Conservation (phyloP, 345 rosid species). For the Sonneratia caseolaris region DNA sequence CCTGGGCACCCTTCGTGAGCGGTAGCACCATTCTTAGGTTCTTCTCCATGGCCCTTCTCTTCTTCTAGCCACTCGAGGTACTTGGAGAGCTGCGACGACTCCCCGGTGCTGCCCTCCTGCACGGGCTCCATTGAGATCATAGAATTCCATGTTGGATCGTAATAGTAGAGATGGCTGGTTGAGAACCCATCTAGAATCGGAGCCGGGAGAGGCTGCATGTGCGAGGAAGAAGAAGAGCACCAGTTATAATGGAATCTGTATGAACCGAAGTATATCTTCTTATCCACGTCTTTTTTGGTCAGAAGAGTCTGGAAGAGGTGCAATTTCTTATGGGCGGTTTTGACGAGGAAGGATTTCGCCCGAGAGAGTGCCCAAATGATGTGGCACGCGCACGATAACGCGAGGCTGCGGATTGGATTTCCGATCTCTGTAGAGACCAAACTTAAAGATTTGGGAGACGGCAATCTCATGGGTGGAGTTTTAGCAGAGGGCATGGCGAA, state of each 20-base stretch:
- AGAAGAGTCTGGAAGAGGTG: background rate
- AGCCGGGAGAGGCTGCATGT: background rate
- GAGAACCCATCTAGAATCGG: background rate
- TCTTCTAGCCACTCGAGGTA: constrained; percentile 72
- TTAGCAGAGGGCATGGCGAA: no score
- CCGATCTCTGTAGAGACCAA: background rate
- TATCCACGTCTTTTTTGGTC: background rate
- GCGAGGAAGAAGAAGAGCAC: constrained; percentile 1
- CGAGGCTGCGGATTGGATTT: background rate
- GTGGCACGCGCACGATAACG: background rate
- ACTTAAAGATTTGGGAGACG: background rate
- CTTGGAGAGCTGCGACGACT: constrained; percentile 40
- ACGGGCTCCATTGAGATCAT: background rate
- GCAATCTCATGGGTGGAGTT: background rate
- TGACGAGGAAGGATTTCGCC: constrained; percentile 1
- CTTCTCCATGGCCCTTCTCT: constrained; percentile 23
- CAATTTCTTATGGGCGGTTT: background rate
- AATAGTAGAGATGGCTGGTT: background rate
- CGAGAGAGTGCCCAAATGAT: background rate
- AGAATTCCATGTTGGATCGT: constrained; percentile 4
- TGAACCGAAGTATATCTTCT: background rate
- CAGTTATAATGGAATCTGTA: constrained; percentile 4
- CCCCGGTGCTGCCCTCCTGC: background rate
- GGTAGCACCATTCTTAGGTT: background rate
- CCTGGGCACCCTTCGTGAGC: constrained; percentile 13